A percentile compares a stretch with the other conserved stretches of the same genome.
Evolutionary conservation across 2,329 filamentous ascomycete genomes (phyloP).

Genomic region (Epichloe elymi): DNA sequence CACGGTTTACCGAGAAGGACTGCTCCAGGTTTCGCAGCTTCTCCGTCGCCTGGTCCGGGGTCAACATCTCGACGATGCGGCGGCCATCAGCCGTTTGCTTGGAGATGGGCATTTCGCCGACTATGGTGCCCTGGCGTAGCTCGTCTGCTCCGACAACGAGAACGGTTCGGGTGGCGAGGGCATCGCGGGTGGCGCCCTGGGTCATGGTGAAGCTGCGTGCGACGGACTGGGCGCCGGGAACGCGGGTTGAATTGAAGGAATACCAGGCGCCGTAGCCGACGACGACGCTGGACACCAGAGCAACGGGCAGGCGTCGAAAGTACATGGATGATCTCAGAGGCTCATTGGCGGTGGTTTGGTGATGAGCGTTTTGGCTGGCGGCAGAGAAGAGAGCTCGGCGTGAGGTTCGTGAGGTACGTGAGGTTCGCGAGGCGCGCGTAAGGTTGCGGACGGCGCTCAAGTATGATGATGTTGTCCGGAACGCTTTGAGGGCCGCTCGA

Average conservation of each 20-base stretch:
- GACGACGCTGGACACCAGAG: constrained; percentile 51
- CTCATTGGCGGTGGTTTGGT: constrained; percentile 29
- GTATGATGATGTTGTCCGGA: constrained; percentile 55
- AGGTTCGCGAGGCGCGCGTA: constrained; percentile 25
- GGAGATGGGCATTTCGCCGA: constrained; percentile 73
- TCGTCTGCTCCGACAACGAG: constrained; percentile 83
- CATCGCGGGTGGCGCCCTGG: constrained; percentile 21
- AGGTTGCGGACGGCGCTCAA: constrained; percentile 48
- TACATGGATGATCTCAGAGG: constrained; percentile 62
- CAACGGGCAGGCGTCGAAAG: constrained; percentile 52
- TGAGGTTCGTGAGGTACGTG: constrained; percentile 13
- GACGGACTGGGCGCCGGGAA: constrained; percentile 18
- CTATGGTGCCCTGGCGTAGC: constrained; percentile 75
- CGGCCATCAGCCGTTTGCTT: constrained; percentile 78
- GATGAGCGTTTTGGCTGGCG: constrained; percentile 9
- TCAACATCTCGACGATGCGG: constrained; percentile 90
- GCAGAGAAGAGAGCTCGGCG: constrained; percentile 27
- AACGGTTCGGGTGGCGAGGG: constrained; percentile 48
- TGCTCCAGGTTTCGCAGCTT: constrained; percentile 83
- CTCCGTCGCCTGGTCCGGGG: constrained; percentile 81
- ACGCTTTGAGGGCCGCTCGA: constrained; percentile 54
- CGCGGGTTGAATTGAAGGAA: constrained; percentile 41
- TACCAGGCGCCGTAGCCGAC: constrained; percentile 71
- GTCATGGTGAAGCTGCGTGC: constrained; percentile 31
- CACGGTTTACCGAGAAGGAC: constrained; percentile 80